Percentiles rank a stretch among this genome's conserved stretches.
Conservation (phyloP, 371 early-diverging fungal species). For the Mortierella sp. region DNA sequence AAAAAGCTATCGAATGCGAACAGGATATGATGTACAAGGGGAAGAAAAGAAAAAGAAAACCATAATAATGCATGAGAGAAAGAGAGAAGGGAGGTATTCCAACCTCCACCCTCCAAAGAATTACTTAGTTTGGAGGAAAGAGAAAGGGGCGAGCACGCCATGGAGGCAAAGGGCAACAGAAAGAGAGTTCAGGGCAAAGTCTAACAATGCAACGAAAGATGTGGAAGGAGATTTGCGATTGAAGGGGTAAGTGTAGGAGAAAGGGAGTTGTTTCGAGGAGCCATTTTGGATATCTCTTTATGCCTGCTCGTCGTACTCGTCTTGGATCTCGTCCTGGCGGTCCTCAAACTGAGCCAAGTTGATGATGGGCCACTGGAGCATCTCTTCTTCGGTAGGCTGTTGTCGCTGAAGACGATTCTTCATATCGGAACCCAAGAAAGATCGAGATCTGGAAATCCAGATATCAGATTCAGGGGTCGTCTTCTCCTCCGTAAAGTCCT, state of each 20-base stretch:
- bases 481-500: conserved; percentile 30
- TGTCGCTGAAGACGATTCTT: neutral
- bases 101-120: too few species aligned
- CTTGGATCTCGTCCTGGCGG: conserved; percentile 43
- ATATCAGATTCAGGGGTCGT: conserved; percentile 1
- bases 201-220: neutral
- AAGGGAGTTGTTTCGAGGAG: neutral
- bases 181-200: neutral
- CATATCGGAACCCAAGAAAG: neutral
- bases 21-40: too few species aligned
- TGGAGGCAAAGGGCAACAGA: neutral
- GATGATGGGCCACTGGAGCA: conserved; percentile 49
- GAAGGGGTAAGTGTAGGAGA: neutral
- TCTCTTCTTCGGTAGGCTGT: conserved; percentile 39
- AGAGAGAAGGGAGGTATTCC: too few species aligned
- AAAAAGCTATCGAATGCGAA: too few species aligned
- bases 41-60: too few species aligned
- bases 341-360: conserved; percentile 35
- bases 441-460: neutral
- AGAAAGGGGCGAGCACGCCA: too few species aligned
- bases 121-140: too few species aligned
- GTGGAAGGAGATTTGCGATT: neutral
- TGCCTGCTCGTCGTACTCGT: conserved; percentile 36
- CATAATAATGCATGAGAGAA: too few species aligned
- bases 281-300: conserved; percentile 2